A percentile compares a stretch with the other conserved stretches of the same genome.
These are phyloP conservation scores for Candida morakotiae DNA, from an alignment of 805 yeast species.

Conservation along the genomic window DNA sequence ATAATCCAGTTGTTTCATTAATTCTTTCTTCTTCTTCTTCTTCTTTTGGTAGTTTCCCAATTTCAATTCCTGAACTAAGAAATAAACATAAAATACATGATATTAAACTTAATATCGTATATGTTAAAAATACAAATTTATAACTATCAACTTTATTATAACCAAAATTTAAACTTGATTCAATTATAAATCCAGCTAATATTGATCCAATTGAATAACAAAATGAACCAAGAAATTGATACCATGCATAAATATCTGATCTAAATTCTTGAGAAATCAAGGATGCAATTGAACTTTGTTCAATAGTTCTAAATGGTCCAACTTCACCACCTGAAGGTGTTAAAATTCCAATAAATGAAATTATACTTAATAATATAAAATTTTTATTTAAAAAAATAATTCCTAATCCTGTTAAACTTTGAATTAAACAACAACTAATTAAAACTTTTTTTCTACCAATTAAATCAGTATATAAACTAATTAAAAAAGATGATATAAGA, in stretches of 20 bases:
- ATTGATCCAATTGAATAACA: constrained; percentile 46
- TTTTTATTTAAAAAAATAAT: constrained; percentile 29
- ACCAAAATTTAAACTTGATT: constrained; percentile 11
- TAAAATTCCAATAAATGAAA: constrained; percentile 47
- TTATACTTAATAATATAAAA: constrained; percentile 28
- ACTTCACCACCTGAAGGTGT: constrained; percentile 59
- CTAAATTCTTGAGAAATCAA: constrained; percentile 37
- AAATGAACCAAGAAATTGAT: constrained; percentile 45
- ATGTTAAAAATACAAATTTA: constrained; percentile 23
- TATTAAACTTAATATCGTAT: constrained; percentile 18
- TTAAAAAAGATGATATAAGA: constrained; percentile 41
- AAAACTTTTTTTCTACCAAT: constrained; percentile 43
- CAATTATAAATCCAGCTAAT: constrained; percentile 30
- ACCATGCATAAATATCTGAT: constrained; percentile 58
- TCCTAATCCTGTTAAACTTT: constrained; percentile 41
- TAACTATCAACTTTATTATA: constrained; percentile 22
- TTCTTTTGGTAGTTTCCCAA: not conserved
- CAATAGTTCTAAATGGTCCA: constrained; percentile 57
- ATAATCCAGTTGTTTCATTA: constrained; percentile 16
- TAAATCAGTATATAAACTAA: constrained; percentile 44
- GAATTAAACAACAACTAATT: constrained; percentile 34
- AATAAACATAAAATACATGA: constrained; percentile 14
- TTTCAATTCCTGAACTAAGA: constrained; percentile 17
- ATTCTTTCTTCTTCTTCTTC: constrained; percentile 4
- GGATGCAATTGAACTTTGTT: constrained; percentile 49